A percentile compares a stretch with the other conserved stretches of the same genome.
Evolutionary conservation across 1,139 yeast genomes (phyloP).

Genomic region (Wickerhamomyces sp.): DNA sequence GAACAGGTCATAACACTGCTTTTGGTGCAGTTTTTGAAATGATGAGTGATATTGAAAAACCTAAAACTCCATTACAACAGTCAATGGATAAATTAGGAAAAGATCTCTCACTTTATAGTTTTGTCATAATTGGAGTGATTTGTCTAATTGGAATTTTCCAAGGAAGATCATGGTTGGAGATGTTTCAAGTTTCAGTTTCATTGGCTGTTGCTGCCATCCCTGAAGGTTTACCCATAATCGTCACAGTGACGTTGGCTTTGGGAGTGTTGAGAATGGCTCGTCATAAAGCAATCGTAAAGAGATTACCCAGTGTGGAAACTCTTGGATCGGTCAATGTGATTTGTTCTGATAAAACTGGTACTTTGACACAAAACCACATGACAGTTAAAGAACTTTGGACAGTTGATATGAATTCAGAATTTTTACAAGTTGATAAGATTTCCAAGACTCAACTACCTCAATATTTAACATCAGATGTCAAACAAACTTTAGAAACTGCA

Average conservation of each 20-base stretch:
- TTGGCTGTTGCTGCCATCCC: conserved; percentile 98
- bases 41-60: conserved; percentile 93
- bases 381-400: conserved; percentile 87
- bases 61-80: conserved; percentile 90
- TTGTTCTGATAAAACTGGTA: conserved; percentile 94
- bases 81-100: conserved; percentile 94
- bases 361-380: conserved; percentile 91
- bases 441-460: conserved; percentile 36
- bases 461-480: conserved; percentile 47
- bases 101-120: conserved; percentile 77
- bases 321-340: conserved; percentile 93
- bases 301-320: conserved; percentile 93
- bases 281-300: conserved; percentile 85
- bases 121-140: conserved; percentile 79
- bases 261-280: conserved; percentile 96
- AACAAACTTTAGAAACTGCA: conserved; percentile 58
- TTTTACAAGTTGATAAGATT: conserved; percentile 45
- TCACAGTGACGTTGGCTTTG: conserved; percentile 89
- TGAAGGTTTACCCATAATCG: conserved; percentile 94
- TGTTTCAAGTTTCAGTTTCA: conserved; percentile 95
- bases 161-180: conserved; percentile 91
- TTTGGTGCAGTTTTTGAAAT: conserved; percentile 86
- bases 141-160: conserved; percentile 82
- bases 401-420: conserved; percentile 57
- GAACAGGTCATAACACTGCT: conserved; percentile 82